phyloP scores from a whole-genome alignment of 441 rosid species.

The Rhodomyrtus psidioides region DNA sequence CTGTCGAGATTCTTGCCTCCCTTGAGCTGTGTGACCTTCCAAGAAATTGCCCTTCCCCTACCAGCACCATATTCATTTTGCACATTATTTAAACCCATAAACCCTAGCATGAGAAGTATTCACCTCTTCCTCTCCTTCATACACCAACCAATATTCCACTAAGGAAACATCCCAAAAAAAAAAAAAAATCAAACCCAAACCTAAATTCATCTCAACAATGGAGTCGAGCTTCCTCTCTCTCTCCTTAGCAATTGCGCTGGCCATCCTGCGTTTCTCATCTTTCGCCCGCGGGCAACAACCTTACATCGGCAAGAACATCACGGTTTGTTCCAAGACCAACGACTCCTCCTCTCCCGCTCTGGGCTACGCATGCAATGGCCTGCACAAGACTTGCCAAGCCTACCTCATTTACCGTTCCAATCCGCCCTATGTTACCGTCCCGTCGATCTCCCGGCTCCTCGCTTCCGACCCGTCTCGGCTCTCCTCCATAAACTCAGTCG shows the following conservation, averaged over 20 bases:
- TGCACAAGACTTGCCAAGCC: neutral
- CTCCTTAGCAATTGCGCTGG: neutral
- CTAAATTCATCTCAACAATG: neutral
- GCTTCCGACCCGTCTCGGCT: conserved; percentile 1
- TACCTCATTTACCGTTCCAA: conserved; percentile 7
- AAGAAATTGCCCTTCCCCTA: neutral
- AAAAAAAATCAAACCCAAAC: neutral
- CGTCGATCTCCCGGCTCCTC: neutral
- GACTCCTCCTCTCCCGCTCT: neutral
- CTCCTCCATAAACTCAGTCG: neutral
- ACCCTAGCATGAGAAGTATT: neutral
- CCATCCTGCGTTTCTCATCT: neutral
- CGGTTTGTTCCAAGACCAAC: neutral
- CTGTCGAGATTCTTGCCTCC: neutral
- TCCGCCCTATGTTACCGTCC: neutral
- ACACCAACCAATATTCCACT: neutral
- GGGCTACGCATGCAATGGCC: conserved; percentile 8
- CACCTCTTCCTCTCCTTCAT: neutral
- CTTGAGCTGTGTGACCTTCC: neutral
- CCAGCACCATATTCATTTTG: neutral
- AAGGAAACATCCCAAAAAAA: neutral
- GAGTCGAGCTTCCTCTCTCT: neutral
- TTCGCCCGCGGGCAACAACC: conserved; percentile 8
- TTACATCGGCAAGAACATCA: neutral
- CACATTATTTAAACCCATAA: neutral